Conservation (phyloP, 208 protist genomes). For the Wallacemonas sp. region DNA sequence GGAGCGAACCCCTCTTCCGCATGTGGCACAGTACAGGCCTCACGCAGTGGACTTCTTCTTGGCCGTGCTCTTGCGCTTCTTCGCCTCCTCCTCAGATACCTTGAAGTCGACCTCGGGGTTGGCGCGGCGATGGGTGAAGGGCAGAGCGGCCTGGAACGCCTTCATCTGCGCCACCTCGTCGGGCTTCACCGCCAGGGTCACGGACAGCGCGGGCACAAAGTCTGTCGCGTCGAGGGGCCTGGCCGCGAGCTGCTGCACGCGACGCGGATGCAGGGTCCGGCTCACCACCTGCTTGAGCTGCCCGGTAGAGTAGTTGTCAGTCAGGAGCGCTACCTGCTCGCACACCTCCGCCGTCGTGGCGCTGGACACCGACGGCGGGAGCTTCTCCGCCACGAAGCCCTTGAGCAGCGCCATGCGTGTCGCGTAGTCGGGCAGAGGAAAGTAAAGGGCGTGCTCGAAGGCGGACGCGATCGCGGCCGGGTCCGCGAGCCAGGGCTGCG, state of each 20-base stretch:
- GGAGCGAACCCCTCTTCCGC: no score
- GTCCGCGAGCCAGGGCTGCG: constrained; percentile 79
- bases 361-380: constrained; percentile 15
- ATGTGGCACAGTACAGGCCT: background rate
- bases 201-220: constrained; percentile 77
- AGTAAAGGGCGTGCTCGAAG: constrained; percentile 82
- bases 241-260: constrained; percentile 71
- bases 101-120: constrained; percentile 76
- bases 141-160: constrained; percentile 65
- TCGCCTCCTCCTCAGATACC: constrained; percentile 64
- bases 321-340: constrained; percentile 76
- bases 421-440: constrained; percentile 86
- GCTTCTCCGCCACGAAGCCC: constrained; percentile 39
- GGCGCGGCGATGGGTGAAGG: constrained; percentile 66
- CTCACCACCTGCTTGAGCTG: constrained; percentile 61
- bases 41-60: constrained; percentile 25
- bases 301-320: constrained; percentile 70
- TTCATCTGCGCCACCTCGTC: constrained; percentile 63
- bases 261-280: constrained; percentile 62
- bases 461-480: constrained; percentile 46
- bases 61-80: constrained; percentile 27
- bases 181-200: constrained; percentile 42
- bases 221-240: constrained; percentile 66
- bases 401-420: constrained; percentile 77
- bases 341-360: constrained; percentile 34